Evolutionary conservation across 2,329 filamentous ascomycete species (phyloP).

Genomic region (Diplodia intermedia): DNA sequence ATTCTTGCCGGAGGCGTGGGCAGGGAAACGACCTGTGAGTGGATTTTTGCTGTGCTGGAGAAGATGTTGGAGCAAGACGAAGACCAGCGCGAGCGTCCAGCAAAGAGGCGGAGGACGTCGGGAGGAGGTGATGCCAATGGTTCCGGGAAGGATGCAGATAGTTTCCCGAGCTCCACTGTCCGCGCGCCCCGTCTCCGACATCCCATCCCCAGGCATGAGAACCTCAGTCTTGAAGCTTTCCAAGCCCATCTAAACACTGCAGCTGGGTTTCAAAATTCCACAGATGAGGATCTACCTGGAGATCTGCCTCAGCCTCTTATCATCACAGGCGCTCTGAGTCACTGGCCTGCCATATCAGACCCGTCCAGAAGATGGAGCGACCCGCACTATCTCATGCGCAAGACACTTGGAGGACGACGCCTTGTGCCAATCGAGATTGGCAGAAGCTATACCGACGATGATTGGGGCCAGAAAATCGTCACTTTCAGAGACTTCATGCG

Average conservation of each 20-base stretch:
- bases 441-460: conserved; percentile 82
- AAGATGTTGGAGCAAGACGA: conserved; percentile 43
- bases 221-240: conserved; percentile 40
- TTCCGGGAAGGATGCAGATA: background rate
- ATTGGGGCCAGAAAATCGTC: conserved; percentile 83
- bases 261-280: background rate
- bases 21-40: conserved; percentile 6
- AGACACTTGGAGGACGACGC: conserved; percentile 76
- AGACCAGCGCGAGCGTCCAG: background rate
- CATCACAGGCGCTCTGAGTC: conserved; percentile 67
- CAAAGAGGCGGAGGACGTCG: conserved; percentile 14
- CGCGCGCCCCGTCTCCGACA: conserved; percentile 34
- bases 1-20: conserved; percentile 66
- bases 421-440: conserved; percentile 88
- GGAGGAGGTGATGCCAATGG: conserved; percentile 37
- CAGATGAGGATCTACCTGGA: background rate
- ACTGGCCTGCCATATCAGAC: conserved; percentile 78
- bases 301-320: conserved; percentile 63
- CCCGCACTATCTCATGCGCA: conserved; percentile 74
- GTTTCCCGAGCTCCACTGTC: conserved; percentile 44
- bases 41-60: conserved; percentile 22
- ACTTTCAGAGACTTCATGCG: conserved; percentile 74
- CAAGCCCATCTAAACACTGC: conserved; percentile 38
- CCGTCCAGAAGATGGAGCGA: conserved; percentile 70
- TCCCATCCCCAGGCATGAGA: conserved; percentile 24